Evolutionary conservation across 805 yeast genomes (phyloP).

Genomic region (Wilhelminamyces savonicus): DNA sequence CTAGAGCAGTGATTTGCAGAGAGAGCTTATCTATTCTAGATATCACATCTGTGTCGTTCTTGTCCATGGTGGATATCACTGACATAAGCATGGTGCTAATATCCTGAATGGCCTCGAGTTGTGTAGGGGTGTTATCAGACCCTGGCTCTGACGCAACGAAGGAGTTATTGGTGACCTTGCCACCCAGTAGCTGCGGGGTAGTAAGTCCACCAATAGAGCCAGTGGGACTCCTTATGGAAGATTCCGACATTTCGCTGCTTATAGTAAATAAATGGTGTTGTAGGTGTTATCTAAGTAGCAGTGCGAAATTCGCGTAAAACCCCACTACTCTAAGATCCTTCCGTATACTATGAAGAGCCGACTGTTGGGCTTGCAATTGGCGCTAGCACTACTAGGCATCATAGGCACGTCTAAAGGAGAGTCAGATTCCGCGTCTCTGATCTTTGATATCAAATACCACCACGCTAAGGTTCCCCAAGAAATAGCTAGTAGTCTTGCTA

Average conservation of each 20-base stretch:
- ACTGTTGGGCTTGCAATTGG: not conserved
- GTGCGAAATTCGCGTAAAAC: not conserved
- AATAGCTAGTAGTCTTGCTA: slow-evolving; percentile 7
- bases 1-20: slow-evolving; percentile 11
- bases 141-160: slow-evolving; percentile 5
- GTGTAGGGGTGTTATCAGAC: slow-evolving; percentile 30
- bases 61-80: slow-evolving; percentile 15
- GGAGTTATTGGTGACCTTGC: slow-evolving; percentile 10
- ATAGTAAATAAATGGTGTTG: not conserved
- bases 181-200: slow-evolving; percentile 27
- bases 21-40: slow-evolving; percentile 18
- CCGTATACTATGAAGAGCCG: not conserved
- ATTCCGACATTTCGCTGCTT: not conserved
- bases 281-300: not conserved
- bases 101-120: no score
- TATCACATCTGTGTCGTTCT: slow-evolving; percentile 22
- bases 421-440: not conserved
- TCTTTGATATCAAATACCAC: slow-evolving; percentile 7
- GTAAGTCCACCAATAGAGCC: slow-evolving; percentile 19
- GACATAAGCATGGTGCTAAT: slow-evolving; percentile 21
- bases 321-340: not conserved
- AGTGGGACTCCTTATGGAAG: not conserved
- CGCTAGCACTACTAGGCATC: not conserved
- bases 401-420: not conserved
- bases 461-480: slow-evolving; percentile 10